Base-by-base conservation (phyloP, 164 flowering plant genomes). In the Kalanchoe fedtschenkoi region DNA sequence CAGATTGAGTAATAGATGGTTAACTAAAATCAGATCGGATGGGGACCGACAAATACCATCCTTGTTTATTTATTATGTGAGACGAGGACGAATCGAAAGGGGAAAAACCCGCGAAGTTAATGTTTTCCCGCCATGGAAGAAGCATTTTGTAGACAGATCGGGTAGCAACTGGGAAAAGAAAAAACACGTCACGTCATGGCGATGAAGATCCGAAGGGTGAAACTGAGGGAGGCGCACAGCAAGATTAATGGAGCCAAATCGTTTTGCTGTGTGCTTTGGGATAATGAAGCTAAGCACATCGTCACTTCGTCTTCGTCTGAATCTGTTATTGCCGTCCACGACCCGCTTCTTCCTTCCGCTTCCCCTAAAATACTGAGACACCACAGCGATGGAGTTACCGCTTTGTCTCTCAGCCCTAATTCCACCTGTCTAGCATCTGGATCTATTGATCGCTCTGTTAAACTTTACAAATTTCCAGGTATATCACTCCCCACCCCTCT, bases 401-500 rank as follows among this genome's bases (percentile, higher is more conserved):
- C 91, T 26, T 46, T 93, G 47, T 89, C 89, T 22, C 73, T 93
- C n/a, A 83, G 87, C 79, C 91, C 91, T 58, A 82, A 93, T 75
- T 90, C 93, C 39, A 84, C 96, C 10, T 93, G 92, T 66, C 95
- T 93, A 44, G 99, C 96, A 58, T 90, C 97, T 47, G 97, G 88
- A n/a, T 90, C 99, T 19, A 57, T 86, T 32, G 98, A 93, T 62
- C 97, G 75, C 60, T 88, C 95, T 22, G 95, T 93, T 69, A 90
- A 90, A 77, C 89, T 93, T 67, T 93, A 85, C 74, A 83, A 70
- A 43, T 93, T 93, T 70, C 99, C 99, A 33, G 83, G 99, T 90
- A 68, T 43, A 33, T 5, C 0, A 24, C 13, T 30, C 21, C 19
- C 11, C 11, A 7, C 17, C 16, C 5, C 32, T 33, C 14, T 6